phyloP scores from a whole-genome alignment of 768 basidiomycete genomes.

The Mycena sanguinolenta region DNA sequence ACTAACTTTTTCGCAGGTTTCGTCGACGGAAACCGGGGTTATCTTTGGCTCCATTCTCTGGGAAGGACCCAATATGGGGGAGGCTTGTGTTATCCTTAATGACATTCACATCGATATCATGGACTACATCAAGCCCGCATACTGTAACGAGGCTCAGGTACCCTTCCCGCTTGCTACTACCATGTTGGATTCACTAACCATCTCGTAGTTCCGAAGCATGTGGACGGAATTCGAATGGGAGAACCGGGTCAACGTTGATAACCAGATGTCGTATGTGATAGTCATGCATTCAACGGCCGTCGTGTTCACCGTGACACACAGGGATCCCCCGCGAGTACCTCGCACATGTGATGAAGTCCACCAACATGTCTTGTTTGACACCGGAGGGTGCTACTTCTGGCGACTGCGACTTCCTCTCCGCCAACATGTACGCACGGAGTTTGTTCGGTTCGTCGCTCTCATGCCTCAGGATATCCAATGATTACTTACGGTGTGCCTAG shows the following conservation, averaged over 20 bases:
- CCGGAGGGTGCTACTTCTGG: constrained; percentile 95
- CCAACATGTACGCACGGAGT: constrained; percentile 96
- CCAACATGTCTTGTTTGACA: constrained; percentile 98
- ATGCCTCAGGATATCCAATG: not conserved
- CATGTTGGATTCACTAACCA: not conserved
- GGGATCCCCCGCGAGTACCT: constrained; percentile 92
- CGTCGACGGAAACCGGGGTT: constrained; percentile 98
- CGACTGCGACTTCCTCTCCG: constrained; percentile 96
- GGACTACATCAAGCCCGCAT: constrained; percentile 97
- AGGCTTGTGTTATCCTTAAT: constrained; percentile 93
- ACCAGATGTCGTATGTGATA: constrained; percentile 78
- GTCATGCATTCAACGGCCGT: constrained; percentile 6
- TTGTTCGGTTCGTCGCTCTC: constrained; percentile 80
- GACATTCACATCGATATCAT: constrained; percentile 99
- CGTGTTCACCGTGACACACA: constrained; percentile 42
- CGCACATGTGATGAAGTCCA: constrained; percentile 94
- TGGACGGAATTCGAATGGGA: constrained; percentile 99
- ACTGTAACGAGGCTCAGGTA: constrained; percentile 95
- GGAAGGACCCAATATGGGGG: constrained; percentile 90
- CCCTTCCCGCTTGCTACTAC: not conserved
- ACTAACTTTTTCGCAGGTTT: constrained; percentile 61
- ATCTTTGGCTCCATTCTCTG: constrained; percentile 98
- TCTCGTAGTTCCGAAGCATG: constrained; percentile 89
- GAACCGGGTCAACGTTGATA: constrained; percentile 96
- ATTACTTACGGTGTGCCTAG: constrained; percentile 50